These are phyloP conservation scores for Fusarium mangiferae DNA, from an alignment of 2,329 filamentous ascomycete species.

Conservation along the genomic window DNA sequence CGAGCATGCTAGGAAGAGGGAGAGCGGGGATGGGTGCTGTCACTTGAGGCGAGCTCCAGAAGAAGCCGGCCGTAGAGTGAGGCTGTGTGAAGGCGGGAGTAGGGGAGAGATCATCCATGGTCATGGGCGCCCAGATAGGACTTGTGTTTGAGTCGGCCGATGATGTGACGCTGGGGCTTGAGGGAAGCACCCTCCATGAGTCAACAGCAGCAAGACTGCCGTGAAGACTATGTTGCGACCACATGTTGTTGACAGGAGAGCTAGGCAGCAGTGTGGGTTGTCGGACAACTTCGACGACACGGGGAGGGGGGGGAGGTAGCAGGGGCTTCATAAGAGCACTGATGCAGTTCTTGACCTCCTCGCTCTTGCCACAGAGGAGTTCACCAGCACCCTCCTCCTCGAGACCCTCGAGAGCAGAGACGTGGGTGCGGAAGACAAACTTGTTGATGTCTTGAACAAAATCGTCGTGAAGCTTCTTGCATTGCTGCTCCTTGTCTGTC, in stretches of 20 bases:
- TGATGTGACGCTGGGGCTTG: slow-evolving; percentile 83
- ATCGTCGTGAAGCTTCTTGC: slow-evolving; percentile 97
- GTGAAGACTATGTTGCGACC: slow-evolving; percentile 77
- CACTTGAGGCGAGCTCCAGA: slow-evolving; percentile 82
- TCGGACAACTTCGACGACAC: slow-evolving; percentile 88
- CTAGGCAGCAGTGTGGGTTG: slow-evolving; percentile 87
- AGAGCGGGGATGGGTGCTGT: slow-evolving; percentile 79
- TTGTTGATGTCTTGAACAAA: slow-evolving; percentile 97
- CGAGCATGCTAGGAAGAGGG: slow-evolving; percentile 86
- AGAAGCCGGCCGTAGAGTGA: slow-evolving; percentile 77
- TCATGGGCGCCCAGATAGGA: slow-evolving; percentile 83
- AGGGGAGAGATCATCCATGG: slow-evolving; percentile 81
- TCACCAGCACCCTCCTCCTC: slow-evolving; percentile 97
- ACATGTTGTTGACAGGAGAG: slow-evolving; percentile 81
- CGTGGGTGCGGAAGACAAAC: slow-evolving; percentile 92
- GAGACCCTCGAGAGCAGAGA: slow-evolving; percentile 89
- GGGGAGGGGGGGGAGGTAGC: slow-evolving; percentile 85
- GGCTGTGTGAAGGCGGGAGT: slow-evolving; percentile 80
- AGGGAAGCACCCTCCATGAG: slow-evolving; percentile 90
- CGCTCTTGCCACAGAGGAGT: slow-evolving; percentile 88
- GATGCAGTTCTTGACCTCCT: slow-evolving; percentile 91
- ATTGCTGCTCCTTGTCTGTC: slow-evolving; percentile 94
- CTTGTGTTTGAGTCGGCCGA: slow-evolving; percentile 75
- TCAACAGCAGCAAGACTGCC: slow-evolving; percentile 77
- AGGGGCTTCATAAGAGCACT: slow-evolving; percentile 87